These are phyloP conservation scores for Pseudomassariella vexata DNA, from an alignment of 2,329 filamentous ascomycete species.

Conservation along the genomic window DNA sequence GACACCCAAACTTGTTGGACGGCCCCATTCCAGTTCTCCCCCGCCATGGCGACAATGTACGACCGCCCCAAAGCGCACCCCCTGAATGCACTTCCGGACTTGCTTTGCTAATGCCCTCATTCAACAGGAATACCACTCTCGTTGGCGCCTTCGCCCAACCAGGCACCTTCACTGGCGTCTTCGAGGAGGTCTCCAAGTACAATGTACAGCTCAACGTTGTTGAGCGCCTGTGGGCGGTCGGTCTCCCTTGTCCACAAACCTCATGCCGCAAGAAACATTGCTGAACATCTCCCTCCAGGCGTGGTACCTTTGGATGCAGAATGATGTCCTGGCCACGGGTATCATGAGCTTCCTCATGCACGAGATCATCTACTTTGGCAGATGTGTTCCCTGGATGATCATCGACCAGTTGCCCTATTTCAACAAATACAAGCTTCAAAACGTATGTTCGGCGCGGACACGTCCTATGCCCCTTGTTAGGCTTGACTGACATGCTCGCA, in stretches of 20 bases:
- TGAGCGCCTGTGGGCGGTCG: slow-evolving; percentile 83
- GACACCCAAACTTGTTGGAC: no score
- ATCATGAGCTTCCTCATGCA: slow-evolving; percentile 98
- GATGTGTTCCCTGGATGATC: slow-evolving; percentile 84
- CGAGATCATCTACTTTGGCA: slow-evolving; percentile 90
- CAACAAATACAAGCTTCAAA: slow-evolving; percentile 92
- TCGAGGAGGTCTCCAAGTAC: slow-evolving; percentile 60
- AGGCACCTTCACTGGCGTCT: slow-evolving; percentile 49
- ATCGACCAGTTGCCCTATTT: slow-evolving; percentile 85
- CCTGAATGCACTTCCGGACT: no score
- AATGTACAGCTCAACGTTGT: slow-evolving; percentile 82
- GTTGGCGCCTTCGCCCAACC: slow-evolving; percentile 39
- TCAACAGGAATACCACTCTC: slow-evolving; percentile 44
- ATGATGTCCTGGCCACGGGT: slow-evolving; percentile 91
- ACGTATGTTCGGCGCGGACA: slow-evolving; percentile 59
- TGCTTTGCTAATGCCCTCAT: no score
- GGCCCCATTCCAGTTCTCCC: not conserved
- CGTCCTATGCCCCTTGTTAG: no score
- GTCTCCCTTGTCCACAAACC: slow-evolving; percentile 30
- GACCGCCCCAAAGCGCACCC: no score
- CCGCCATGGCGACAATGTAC: slow-evolving; percentile 24
- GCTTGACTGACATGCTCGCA: no score
- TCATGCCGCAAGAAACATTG: slow-evolving; percentile 1
- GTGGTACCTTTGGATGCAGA: slow-evolving; percentile 98
- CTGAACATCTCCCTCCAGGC: slow-evolving; percentile 41